Percentiles rank a stretch among this genome's conserved stretches.
These are phyloP conservation scores for Sisymbrium irio DNA, from an alignment of 345 rosid genomes.

Conservation along the genomic window DNA sequence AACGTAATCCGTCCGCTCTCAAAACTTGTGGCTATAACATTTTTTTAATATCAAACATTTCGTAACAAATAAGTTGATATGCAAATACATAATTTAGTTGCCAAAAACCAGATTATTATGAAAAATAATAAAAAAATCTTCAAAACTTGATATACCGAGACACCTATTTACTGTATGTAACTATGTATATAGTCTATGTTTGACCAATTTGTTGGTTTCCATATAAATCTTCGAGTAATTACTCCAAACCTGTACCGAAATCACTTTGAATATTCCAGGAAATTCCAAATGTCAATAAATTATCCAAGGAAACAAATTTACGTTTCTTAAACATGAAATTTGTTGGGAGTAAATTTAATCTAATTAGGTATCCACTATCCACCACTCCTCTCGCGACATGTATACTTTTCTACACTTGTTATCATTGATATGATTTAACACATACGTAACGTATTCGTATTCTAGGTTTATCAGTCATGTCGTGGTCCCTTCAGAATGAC, in stretches of 20 bases:
- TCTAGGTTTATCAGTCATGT: not conserved
- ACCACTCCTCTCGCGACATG: not conserved
- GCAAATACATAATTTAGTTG: not conserved
- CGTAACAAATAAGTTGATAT: not conserved
- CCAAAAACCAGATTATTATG: not conserved
- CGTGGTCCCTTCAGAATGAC: not conserved
- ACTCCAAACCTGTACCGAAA: not conserved
- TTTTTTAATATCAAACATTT: not conserved
- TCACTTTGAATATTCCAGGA: not conserved
- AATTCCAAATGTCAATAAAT: slow-evolving; percentile 1
- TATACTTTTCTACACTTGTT: not conserved
- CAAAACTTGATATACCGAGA: not conserved
- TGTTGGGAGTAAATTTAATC: not conserved
- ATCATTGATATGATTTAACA: not conserved
- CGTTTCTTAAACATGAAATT: not conserved
- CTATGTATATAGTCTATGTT: slow-evolving; percentile 8
- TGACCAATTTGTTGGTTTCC: slow-evolving; percentile 22
- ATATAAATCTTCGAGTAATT: not conserved
- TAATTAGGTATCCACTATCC: not conserved
- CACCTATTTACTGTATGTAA: not conserved
- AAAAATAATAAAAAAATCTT: not conserved
- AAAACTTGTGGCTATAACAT: not conserved
- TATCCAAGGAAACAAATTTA: not conserved
- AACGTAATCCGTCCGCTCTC: not conserved
- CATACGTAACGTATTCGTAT: not conserved